Evolutionary conservation across 345 rosid species (phyloP), one percentile per base, ranked within the genome.

Genomic region (Carallia brachiata): DNA sequence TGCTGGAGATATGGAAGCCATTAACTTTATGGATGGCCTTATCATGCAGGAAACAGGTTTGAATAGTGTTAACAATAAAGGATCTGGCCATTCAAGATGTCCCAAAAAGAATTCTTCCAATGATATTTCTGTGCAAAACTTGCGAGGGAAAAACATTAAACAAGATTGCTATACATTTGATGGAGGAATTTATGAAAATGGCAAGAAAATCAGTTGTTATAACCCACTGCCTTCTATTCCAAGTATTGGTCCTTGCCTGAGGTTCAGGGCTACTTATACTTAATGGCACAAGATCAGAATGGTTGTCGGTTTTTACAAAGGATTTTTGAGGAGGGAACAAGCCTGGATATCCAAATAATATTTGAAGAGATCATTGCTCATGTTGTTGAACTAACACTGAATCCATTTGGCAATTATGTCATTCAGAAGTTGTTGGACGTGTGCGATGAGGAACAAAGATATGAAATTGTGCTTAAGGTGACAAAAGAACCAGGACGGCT

Each of bases 401-500:
- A 72, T 55, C 81, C 76, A 40, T 72, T 77, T 63, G 81, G 77
- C 16, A 77, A 77, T 68, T 77, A 77, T 73, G 71, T 77, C 18
- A 73, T 77, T 3, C 81, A 77, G 70, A 77, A 77, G 74, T 57
- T 77, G n/a, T 59, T 77, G 77, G 81, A 77, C 15, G 81, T 77
- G 30, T 73, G 81, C 60, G 57, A 63, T 60, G 81, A 77, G 64
- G 70, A 67, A 7, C 81, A 72, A 59, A 64, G 77, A 61, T 57
- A 58, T 56, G 67, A 72, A 52, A 65, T 77, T 58, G 81, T 77
- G 30, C 34, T 6, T 50, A 54, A 59, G 67, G 70, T 65, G 50
- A 73, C 77, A 54, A 48, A 64, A 52, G 68, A 77, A 53, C 66
- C 81, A 31, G 81, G 77, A 34, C 61, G 65, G 70, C 77, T 77